Evolutionary conservation across 2,329 filamentous ascomycete genomes (phyloP).

Genomic region (Penicillium sp.): DNA sequence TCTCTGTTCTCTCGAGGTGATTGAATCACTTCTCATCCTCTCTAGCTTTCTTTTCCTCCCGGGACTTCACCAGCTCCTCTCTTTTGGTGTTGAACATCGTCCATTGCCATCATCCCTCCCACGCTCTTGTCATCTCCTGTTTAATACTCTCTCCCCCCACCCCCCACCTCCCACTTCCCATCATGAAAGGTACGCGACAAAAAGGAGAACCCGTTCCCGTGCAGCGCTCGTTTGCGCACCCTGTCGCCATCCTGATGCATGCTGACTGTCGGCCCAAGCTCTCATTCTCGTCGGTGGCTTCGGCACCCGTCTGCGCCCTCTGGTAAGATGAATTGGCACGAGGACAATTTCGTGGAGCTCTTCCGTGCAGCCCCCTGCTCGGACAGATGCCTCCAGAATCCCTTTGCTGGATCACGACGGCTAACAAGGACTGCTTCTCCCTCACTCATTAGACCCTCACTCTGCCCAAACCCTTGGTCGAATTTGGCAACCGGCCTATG

Average conservation of each 20-base stretch:
- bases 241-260: conserved; percentile 8
- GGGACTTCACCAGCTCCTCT: neutral
- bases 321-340: conserved; percentile 56
- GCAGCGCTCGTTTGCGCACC: conserved; percentile 1
- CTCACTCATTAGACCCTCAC: conserved; percentile 68
- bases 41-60: conserved; percentile 3
- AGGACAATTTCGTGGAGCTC: conserved; percentile 8
- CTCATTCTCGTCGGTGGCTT: conserved; percentile 99
- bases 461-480: conserved; percentile 92
- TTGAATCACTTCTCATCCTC: no score
- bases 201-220: conserved; percentile 1
- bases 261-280: conserved; percentile 49
- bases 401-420: conserved; percentile 1
- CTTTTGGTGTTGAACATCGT: neutral
- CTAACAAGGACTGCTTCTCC: conserved; percentile 7
- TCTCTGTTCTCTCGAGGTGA: no score
- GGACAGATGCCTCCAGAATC: neutral
- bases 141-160: conserved; percentile 3
- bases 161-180: conserved; percentile 18
- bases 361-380: conserved; percentile 4
- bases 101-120: neutral
- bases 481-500: conserved; percentile 99
- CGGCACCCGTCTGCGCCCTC: conserved; percentile 91
- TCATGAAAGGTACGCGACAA: conserved; percentile 42
- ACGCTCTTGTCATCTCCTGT: conserved; percentile 3